These are phyloP conservation scores for Boletales sp. DNA, from an alignment of 768 basidiomycete species.

Conservation along the genomic window DNA sequence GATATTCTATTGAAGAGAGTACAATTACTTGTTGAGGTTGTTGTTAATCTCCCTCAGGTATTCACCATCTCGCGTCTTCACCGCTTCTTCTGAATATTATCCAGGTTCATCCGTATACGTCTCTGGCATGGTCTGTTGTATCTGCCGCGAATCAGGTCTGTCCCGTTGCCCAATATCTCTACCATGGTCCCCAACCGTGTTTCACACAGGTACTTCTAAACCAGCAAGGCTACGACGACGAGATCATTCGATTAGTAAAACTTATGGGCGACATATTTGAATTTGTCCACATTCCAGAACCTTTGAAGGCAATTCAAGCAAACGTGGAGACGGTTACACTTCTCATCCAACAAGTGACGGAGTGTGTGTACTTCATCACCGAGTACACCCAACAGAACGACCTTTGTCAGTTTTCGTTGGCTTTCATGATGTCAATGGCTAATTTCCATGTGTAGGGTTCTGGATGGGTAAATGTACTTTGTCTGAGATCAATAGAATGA, in stretches of 20 bases:
- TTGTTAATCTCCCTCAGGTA: background rate
- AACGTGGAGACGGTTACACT: background rate
- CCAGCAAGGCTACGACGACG: too few species aligned
- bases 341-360: background rate
- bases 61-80: background rate
- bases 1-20: background rate
- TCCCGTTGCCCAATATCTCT: too few species aligned
- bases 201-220: background rate
- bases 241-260: background rate
- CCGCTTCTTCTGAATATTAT: too few species aligned
- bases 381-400: too few species aligned
- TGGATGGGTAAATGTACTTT: background rate
- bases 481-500: background rate
- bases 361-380: background rate
- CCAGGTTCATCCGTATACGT: too few species aligned
- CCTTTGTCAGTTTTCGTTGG: too few species aligned
- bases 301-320: background rate
- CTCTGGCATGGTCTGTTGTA: background rate
- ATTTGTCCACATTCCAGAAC: background rate
- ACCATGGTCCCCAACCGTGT: too few species aligned
- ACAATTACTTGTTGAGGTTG: background rate
- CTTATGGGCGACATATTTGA: background rate
- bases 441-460: background rate
- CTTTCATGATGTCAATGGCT: background rate
- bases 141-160: too few species aligned